Evolutionary conservation across 441 rosid genomes (phyloP), one percentile per base, ranked within the genome.

Genomic region (Euphorbia corollata): DNA sequence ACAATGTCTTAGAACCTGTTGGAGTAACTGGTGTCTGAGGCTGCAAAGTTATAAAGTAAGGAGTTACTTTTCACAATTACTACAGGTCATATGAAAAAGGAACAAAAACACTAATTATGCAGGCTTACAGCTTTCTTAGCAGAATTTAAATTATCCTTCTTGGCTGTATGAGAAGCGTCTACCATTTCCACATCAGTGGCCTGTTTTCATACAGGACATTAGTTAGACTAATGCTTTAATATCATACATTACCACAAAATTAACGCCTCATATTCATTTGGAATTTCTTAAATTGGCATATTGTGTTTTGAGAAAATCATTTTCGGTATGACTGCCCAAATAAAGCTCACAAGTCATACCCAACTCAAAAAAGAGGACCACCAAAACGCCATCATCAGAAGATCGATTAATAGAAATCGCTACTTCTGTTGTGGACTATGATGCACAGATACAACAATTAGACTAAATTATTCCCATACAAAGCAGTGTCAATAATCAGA

Each of bases 21-120:
- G 84, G 89, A 23, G 96, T 80, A 8, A 68, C 63, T 10, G 94
- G 94, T 0, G 94, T 85, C 71, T 87, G 79, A 1, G 85, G 84
- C 96, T 91, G 86, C 72, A 78, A 0, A 70, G 27, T 20, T 8
- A 34, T 6, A n/a, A 13, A 16, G 15, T 22, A 36, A 53, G 32
- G 0, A 34, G 3, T 3, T 9, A 8, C 1, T 0, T 0, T 5
- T 20, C 5, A 5, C 51, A 62, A 30, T 2, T 19, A 30, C 0
- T 13, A 13, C 16, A 62, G 6, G 5, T 41, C 1, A 0, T n/a
- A 24, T 11, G 34, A 3, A 24, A 15, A 36, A n/a, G n/a, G 11
- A 19, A 36, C 9, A 2, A 43, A 27, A 27, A 23, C 16, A 18
- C 39, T 7, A 60, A 51, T 9, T 4, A n/a, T 1, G 13, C n/a